Base-by-base conservation (phyloP, 208 protist genomes). In the Acanthamoeba sp. region DNA sequence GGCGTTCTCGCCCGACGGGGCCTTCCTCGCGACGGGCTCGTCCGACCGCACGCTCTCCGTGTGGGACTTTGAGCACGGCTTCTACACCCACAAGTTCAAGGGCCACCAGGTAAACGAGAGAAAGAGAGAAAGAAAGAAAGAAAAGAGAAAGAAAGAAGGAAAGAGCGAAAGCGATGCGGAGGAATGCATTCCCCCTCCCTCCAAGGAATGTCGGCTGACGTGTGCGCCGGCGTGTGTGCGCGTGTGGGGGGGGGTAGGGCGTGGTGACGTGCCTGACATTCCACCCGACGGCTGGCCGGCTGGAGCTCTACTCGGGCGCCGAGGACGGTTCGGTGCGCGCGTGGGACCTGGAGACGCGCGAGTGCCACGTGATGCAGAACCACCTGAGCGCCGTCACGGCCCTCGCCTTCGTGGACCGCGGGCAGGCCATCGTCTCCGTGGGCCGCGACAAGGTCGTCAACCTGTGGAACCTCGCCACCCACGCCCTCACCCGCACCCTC, bases 61-160 rank as follows among this genome's bases (percentile, higher is more conserved):
- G 34, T 97, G 96, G 96, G 95, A 97, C 94, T 42, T 96, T 20
- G 84, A 94, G 36, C 55, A 96, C 48, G 95, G 95, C 69, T 95
- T 94, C 69, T 95, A 73, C 89, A 97, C 96, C 6, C 96, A 97
- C 62, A 95, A 95, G 45, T 95, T 97, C 55, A 71, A 45, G 29
- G 95, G 93, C 52, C 66, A 94, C 10, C 59, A 92, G 57, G 66
- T 45, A 36, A n/a, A n/a, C n/a, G n/a, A n/a, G n/a, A n/a, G n/a
- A n/a, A n/a, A n/a, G n/a, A n/a, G n/a, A n/a, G n/a, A n/a, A n/a
- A n/a, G n/a, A n/a, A n/a, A n/a, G n/a, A n/a, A n/a, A n/a, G n/a
- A n/a, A n/a, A n/a, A n/a, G n/a, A n/a, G n/a, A n/a, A n/a, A n/a
- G n/a, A n/a, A n/a, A n/a, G n/a, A n/a, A n/a, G n/a, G n/a, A n/a